A percentile compares a stretch with the other conserved stretches of the same genome.
Conservation (phyloP, 192 early-diverging fungal species). For the Coemansia sp. region DNA sequence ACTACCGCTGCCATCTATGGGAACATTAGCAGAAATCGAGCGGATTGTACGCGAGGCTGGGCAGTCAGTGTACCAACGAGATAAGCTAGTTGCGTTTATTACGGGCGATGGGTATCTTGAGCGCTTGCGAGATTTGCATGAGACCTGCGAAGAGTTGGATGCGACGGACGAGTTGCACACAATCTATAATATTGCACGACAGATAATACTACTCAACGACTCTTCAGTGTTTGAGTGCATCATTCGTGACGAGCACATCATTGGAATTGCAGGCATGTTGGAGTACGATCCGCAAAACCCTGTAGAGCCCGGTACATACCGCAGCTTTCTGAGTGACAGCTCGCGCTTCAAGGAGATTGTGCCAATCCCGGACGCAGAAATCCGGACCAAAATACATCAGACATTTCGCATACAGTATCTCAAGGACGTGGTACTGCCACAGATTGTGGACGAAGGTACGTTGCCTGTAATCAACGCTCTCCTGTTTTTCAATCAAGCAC, state of each 20-base stretch:
- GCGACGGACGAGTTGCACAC: slow-evolving; percentile 66
- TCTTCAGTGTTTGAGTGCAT: slow-evolving; percentile 70
- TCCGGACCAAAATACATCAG: slow-evolving; percentile 79
- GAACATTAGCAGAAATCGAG: slow-evolving; percentile 72
- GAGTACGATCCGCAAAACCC: slow-evolving; percentile 85
- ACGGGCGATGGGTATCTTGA: slow-evolving; percentile 65
- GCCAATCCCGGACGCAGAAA: slow-evolving; percentile 69
- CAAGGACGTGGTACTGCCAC: slow-evolving; percentile 79
- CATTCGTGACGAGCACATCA: slow-evolving; percentile 73
- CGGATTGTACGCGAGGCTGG: slow-evolving; percentile 58
- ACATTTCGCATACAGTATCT: slow-evolving; percentile 86
- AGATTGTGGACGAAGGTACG: slow-evolving; percentile 74
- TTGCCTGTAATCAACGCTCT: slow-evolving; percentile 71
- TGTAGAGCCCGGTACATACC: slow-evolving; percentile 68
- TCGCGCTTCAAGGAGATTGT: slow-evolving; percentile 73
- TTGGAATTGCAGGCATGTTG: slow-evolving; percentile 73
- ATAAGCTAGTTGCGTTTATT: slow-evolving; percentile 62
- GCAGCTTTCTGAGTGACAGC: slow-evolving; percentile 64
- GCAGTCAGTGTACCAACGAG: slow-evolving; percentile 61
- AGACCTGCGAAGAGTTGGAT: slow-evolving; percentile 83
- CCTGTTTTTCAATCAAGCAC: slow-evolving; percentile 80
- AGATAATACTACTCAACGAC: slow-evolving; percentile 80
- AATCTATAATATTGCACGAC: slow-evolving; percentile 71
- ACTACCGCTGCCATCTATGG: slow-evolving; percentile 68
- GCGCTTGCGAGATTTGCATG: slow-evolving; percentile 68